A percentile compares a stretch with the other conserved stretches of the same genome.
Evolutionary conservation across 192 early-diverging fungal genomes (phyloP).

Genomic region (Mortierella claussenii): DNA sequence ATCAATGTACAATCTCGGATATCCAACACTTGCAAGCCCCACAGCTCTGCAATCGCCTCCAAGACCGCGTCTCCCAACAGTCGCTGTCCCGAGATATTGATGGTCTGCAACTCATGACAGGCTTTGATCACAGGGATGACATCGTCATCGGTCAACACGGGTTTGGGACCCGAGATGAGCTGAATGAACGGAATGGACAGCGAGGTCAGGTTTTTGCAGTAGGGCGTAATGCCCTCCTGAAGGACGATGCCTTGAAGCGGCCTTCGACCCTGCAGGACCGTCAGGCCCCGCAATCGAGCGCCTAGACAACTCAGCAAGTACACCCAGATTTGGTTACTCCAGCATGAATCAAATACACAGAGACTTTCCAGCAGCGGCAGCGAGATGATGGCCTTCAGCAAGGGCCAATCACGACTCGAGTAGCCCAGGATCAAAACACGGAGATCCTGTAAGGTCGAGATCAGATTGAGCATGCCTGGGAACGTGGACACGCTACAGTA

Average conservation of each 20-base stretch:
- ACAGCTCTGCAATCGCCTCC: constrained; percentile 37
- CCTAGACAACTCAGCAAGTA: constrained; percentile 35
- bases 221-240: constrained; percentile 36
- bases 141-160: constrained; percentile 36
- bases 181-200: constrained; percentile 48
- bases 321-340: constrained; percentile 54
- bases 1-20: constrained; percentile 37
- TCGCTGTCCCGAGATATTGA: constrained; percentile 35
- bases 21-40: constrained; percentile 42
- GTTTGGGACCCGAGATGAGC: constrained; percentile 33
- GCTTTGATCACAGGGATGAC: constrained; percentile 48
- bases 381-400: constrained; percentile 41
- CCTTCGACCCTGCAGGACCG: constrained; percentile 37
- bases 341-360: constrained; percentile 51
- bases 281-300: constrained; percentile 28
- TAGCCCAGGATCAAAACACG: constrained; percentile 38
- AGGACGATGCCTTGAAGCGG: constrained; percentile 36
- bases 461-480: constrained; percentile 46
- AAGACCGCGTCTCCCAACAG: constrained; percentile 33
- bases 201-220: constrained; percentile 32
- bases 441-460: constrained; percentile 26
- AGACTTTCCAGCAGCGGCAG: constrained; percentile 27
- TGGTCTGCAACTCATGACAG: constrained; percentile 36
- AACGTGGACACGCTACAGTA: constrained; percentile 45
- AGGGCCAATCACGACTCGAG: constrained; percentile 50